phyloP scores from a whole-genome alignment of 2,329 filamentous ascomycete genomes.

The Phyllachora maydis region DNA sequence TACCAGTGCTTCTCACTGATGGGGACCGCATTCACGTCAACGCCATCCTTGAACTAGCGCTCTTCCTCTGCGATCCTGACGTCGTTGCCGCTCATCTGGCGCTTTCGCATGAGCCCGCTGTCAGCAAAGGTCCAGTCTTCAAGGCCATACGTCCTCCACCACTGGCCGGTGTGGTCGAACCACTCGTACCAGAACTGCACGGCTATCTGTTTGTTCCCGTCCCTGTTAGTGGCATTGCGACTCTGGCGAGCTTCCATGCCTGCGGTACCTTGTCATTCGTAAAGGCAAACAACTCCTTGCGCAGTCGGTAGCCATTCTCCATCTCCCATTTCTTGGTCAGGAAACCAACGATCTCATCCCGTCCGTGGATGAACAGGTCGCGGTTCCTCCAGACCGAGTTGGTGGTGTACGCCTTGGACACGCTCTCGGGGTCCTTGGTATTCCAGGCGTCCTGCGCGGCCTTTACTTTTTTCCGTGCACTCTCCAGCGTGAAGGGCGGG shows the following conservation, averaged over 20 bases:
- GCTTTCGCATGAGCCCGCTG: slow-evolving; percentile 51
- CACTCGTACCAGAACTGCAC: slow-evolving; percentile 89
- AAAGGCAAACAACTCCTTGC: slow-evolving; percentile 73
- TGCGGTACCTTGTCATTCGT: slow-evolving; percentile 33
- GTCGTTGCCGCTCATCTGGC: slow-evolving; percentile 60
- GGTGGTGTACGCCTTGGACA: slow-evolving; percentile 55
- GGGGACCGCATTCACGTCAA: slow-evolving; percentile 45
- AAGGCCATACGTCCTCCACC: slow-evolving; percentile 75
- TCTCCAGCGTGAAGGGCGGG: slow-evolving; percentile 57
- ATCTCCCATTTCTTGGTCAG: slow-evolving; percentile 53
- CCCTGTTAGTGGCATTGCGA: too few species aligned
- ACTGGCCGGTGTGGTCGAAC: slow-evolving; percentile 47
- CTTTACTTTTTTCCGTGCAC: slow-evolving; percentile 59
- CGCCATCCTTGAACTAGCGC: slow-evolving; percentile 49
- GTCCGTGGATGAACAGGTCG: slow-evolving; percentile 45
- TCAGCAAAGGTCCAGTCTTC: slow-evolving; percentile 61
- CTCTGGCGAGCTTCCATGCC: too few species aligned
- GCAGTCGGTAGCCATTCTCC: slow-evolving; percentile 51
- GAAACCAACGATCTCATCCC: slow-evolving; percentile 45
- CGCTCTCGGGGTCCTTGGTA: slow-evolving; percentile 42
- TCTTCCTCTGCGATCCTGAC: slow-evolving; percentile 38
- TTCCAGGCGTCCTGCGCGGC: slow-evolving; percentile 74
- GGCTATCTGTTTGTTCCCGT: slow-evolving; percentile 49
- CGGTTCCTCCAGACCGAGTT: slow-evolving; percentile 71
- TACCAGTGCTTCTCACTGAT: slow-evolving; percentile 52